Evolutionary conservation across 2,329 filamentous ascomycete species (phyloP).

Genomic region (Microcyclospora pomicola): DNA sequence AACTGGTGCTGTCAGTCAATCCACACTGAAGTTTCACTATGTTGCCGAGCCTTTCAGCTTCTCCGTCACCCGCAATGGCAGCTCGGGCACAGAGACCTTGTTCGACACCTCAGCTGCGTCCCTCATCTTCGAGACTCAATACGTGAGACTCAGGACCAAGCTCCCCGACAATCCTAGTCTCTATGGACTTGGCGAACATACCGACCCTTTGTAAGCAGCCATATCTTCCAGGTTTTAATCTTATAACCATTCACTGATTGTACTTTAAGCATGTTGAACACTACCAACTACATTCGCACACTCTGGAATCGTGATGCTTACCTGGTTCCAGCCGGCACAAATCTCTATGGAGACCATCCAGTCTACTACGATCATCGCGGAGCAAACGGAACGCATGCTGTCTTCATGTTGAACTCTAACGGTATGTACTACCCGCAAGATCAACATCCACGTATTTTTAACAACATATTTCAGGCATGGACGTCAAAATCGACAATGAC

Average conservation of each 20-base stretch:
- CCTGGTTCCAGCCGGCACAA: slow-evolving; percentile 32
- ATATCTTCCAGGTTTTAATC: neutral
- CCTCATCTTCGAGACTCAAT: slow-evolving; percentile 66
- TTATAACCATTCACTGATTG: too few relatives aligned
- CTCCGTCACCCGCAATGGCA: slow-evolving; percentile 42
- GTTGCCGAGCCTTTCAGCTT: slow-evolving; percentile 53
- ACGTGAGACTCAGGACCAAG: slow-evolving; percentile 56
- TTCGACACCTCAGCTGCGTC: slow-evolving; percentile 56
- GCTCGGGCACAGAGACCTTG: slow-evolving; percentile 33
- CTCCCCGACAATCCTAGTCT: slow-evolving; percentile 56
- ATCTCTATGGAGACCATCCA: slow-evolving; percentile 61
- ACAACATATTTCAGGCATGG: slow-evolving; percentile 37
- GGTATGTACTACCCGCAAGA: slow-evolving; percentile 16
- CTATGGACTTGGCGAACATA: slow-evolving; percentile 69
- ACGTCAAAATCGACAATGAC: slow-evolving; percentile 57
- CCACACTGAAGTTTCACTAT: slow-evolving; percentile 42
- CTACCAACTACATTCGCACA: slow-evolving; percentile 54
- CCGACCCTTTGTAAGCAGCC: slow-evolving; percentile 37
- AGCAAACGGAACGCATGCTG: slow-evolving; percentile 42
- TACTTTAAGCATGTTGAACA: slow-evolving; percentile 36
- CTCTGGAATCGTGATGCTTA: slow-evolving; percentile 58
- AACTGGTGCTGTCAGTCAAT: slow-evolving; percentile 14
- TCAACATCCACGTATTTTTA: neutral
- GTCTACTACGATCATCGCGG: slow-evolving; percentile 62
- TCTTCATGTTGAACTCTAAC: slow-evolving; percentile 60